Evolutionary conservation across 257 asterid genomes (phyloP), one percentile per base, ranked within the genome.

Genomic region (Ocimum tenuiflorum): DNA sequence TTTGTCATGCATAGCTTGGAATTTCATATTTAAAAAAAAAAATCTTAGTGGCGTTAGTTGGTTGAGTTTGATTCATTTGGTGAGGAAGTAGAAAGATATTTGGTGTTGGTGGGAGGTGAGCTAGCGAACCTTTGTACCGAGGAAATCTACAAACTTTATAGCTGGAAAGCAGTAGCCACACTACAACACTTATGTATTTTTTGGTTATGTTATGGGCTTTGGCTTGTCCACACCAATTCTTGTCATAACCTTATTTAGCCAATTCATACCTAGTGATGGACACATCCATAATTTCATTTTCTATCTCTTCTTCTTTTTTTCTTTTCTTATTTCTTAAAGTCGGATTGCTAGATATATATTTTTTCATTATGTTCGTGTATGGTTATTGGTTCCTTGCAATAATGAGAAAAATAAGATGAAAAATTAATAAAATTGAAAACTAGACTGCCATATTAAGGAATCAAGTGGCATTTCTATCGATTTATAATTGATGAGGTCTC

Each of bases 81-180:
- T 52, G 56, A 50, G 73, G 8, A 39, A 36, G 58, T 73, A 53
- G n/a, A 11, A 10, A 13, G 13, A 18, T 9, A 4, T 19, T 36
- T 38, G 72, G 1, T 45, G 45, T 55, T 48, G 70, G 56, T 65
- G 81, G 36, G 55, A 67, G 69, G 36, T 31, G 36, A 31, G 36
- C 7, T 5, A 27, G 31, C 47, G 24, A 58, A 48, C 45, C 67
- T 35, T 60, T 60, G 55, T 31, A 22, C 22, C 1, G 24, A 24
- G 75, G 62, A 67, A 75, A 57, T 54, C 57, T 7, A 31, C 60
- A 48, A 74, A 71, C 80, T 74, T 75, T 65, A 76, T 76, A 76
- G 81, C 84, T 79, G 84, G 79, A 79, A 79, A 73, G 81, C 58
- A 29, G 42, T 20, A 27, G 62, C 57, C 9, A 8, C 1, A 43